Percentiles rank a stretch among this genome's conserved stretches.
Evolutionary conservation across 257 asterid species (phyloP).

Genomic region (Ehretia macrophylla): DNA sequence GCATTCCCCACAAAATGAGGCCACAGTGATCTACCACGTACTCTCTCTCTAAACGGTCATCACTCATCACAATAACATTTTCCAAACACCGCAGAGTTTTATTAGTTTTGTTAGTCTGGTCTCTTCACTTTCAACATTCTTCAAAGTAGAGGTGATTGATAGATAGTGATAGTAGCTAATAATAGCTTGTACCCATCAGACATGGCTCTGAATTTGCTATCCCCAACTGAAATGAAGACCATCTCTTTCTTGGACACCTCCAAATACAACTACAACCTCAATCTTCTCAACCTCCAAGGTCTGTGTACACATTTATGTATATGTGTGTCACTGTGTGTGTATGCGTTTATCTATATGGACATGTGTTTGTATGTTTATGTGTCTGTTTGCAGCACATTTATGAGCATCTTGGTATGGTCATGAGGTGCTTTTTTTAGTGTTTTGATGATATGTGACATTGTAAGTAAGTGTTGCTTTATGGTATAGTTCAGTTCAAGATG

Average conservation of each 20-base stretch:
- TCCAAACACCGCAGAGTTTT: too few relatives aligned
- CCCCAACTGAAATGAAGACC: slow-evolving; percentile 71
- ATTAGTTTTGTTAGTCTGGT: too few relatives aligned
- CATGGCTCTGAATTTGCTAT: slow-evolving; percentile 57
- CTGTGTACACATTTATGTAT: neutral
- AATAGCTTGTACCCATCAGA: slow-evolving; percentile 3
- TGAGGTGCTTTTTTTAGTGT: too few relatives aligned
- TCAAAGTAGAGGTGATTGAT: neutral
- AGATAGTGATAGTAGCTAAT: neutral
- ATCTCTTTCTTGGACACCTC: slow-evolving; percentile 76
- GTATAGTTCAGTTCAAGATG: too few relatives aligned
- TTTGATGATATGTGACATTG: too few relatives aligned
- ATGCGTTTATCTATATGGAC: neutral
- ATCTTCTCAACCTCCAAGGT: slow-evolving; percentile 57
- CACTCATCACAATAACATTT: too few relatives aligned
- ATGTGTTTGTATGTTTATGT: too few relatives aligned
- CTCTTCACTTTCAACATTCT: neutral
- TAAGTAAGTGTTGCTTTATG: too few relatives aligned
- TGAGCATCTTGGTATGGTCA: too few relatives aligned
- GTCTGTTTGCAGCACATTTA: too few relatives aligned
- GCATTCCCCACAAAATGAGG: too few relatives aligned
- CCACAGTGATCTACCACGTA: too few relatives aligned
- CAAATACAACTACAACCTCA: slow-evolving; percentile 52
- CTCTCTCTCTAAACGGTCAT: neutral
- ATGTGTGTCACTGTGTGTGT: neutral